Base-by-base conservation (phyloP, 2,329 filamentous ascomycete species). In the Trichoderma asperellum region DNA sequence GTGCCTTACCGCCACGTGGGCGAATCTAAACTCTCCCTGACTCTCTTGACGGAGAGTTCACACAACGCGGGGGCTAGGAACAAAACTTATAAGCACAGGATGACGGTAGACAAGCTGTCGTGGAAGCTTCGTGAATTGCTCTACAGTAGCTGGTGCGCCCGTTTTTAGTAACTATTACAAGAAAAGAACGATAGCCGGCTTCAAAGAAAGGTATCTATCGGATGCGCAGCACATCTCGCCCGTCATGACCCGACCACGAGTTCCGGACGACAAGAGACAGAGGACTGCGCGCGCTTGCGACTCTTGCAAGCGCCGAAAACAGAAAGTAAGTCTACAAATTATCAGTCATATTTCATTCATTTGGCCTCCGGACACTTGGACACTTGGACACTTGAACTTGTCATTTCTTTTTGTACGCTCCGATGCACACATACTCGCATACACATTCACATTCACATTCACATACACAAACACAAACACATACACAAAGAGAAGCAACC, bases 271-370 rank as follows among this genome's bases (percentile, higher is more conserved):
- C 72, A 87, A 89, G 77, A 84, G 88, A 72, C 86, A 88, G 78
- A 85, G 89, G 73, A 90, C 85, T 63, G 86, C 86, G 32, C 85
- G 88, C 73, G 89, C 89, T 52, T 91, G 89, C 77, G 86, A 89
- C 72, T 86, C 82, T 71, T 91, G 89, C 80, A 90, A 89, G 79
- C 83, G 84, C 70, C 84, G 88, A 71, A 91, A 91, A 77, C 88
- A 91, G 79, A 91, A 90, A 83, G 89, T 88, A 75, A 82, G 85
- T 59, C 37, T 62, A 56, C 24, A 47, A 29, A 47, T 59, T 32
- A 59, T 67, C 63, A 58, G 40, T 52, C 63, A 67, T 18, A 52
- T 67, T 59, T 69, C 47, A 35, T 64, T 65, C 27, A 55, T 43
- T 21, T 62, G 68, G 52, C 21, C 59, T 37, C 53, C 35, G 27